Percentiles rank a stretch among this genome's conserved stretches.
Conservation (phyloP, 768 basidiomycete genomes). For the Hortiboletus campestris region DNA sequence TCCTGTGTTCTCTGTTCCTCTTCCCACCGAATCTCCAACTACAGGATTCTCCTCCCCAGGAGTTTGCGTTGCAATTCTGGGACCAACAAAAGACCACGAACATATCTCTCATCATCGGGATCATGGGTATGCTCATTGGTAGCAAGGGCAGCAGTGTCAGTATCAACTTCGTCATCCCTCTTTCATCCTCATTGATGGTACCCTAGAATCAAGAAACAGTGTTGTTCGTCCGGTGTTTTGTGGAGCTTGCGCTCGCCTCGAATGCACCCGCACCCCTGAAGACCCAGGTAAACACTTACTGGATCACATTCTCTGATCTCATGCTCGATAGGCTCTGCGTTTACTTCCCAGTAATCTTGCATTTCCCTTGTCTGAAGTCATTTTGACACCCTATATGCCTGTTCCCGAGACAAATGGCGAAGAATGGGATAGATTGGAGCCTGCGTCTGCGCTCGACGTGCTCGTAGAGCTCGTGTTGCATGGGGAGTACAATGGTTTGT, state of each 20-base stretch:
- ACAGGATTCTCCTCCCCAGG: constrained; percentile 67
- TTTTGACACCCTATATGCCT: constrained; percentile 71
- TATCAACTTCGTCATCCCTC: constrained; percentile 9
- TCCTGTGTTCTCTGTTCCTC: constrained; percentile 65
- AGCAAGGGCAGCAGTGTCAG: constrained; percentile 65
- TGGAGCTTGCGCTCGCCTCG: constrained; percentile 89
- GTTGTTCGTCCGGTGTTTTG: constrained; percentile 69
- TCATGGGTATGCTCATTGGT: constrained; percentile 84
- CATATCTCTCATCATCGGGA: constrained; percentile 70
- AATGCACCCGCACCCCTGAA: constrained; percentile 89
- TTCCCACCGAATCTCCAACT: constrained; percentile 65
- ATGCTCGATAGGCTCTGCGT: constrained; percentile 50
- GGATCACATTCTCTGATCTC: constrained; percentile 14
- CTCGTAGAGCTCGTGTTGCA: constrained; percentile 81
- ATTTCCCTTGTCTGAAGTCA: constrained; percentile 65
- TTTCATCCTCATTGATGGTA: constrained; percentile 1
- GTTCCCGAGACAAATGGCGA: constrained; percentile 84
- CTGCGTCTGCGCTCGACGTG: constrained; percentile 76
- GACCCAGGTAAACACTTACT: constrained; percentile 58
- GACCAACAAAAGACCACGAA: constrained; percentile 87
- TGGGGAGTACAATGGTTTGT: constrained; percentile 80
- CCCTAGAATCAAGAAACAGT: constrained; percentile 54
- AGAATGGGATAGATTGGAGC: constrained; percentile 88
- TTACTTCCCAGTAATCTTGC: constrained; percentile 54
- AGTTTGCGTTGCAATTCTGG: constrained; percentile 97